Evolutionary conservation across 352 stramenopile species (phyloP).

Genomic region (Thalassiosira livingstoniorum): DNA sequence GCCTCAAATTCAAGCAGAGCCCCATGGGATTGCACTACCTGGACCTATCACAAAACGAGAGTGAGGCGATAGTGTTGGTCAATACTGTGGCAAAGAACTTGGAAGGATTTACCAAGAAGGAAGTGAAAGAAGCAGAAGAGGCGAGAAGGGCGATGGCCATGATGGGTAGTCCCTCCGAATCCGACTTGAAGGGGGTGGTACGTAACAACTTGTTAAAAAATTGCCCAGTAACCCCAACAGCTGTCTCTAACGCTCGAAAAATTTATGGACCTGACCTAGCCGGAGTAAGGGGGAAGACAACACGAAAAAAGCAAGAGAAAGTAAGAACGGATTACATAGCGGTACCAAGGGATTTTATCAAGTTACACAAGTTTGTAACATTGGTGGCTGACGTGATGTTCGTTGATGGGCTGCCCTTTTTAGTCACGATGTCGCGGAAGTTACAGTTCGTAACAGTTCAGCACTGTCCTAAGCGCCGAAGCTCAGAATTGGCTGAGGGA

Average conservation of each 20-base stretch:
- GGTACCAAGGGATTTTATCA: too few relatives aligned
- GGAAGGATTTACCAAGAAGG: not conserved
- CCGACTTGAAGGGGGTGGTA: not conserved
- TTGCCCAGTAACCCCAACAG: too few relatives aligned
- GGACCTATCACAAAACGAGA: not conserved
- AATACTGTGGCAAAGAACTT: not conserved
- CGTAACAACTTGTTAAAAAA: not conserved
- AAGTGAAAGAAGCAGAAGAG: not conserved
- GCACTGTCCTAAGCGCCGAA: too few relatives aligned
- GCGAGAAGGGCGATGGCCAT: not conserved
- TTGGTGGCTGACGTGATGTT: too few relatives aligned
- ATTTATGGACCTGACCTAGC: not conserved
- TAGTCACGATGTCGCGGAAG: too few relatives aligned
- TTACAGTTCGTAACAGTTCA: too few relatives aligned
- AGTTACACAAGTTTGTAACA: too few relatives aligned
- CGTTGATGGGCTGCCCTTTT: too few relatives aligned
- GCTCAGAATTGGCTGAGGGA: too few relatives aligned
- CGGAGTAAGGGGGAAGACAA: not conserved
- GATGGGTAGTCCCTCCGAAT: too few relatives aligned
- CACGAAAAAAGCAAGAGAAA: not conserved
- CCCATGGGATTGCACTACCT: not conserved
- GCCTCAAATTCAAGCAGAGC: not conserved
- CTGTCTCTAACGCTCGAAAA: not conserved
- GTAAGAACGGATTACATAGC: too few relatives aligned
- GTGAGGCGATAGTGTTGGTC: not conserved